Conservation (phyloP, 106 monocot genomes). For the Dioscorea alata region DNA sequence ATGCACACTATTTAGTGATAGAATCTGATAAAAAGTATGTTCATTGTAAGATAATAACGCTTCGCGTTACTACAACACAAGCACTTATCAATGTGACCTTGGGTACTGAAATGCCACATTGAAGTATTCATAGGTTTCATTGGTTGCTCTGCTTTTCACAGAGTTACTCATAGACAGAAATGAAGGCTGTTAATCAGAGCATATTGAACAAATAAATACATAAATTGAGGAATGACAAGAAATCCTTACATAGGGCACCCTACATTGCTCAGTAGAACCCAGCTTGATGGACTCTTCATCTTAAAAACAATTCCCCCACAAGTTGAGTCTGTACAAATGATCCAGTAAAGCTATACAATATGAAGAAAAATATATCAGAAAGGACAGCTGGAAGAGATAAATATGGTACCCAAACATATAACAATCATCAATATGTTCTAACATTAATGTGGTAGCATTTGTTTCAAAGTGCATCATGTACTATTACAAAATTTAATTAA, state of each 20-base stretch:
- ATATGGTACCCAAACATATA: not conserved
- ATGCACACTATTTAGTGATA: no score
- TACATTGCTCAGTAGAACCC: constrained; percentile 59
- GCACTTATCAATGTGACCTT: no score
- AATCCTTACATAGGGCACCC: constrained; percentile 2
- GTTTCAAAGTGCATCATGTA: no score
- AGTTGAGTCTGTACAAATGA: constrained; percentile 46
- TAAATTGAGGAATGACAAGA: not conserved
- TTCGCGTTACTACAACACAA: no score
- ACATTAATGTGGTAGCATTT: no score
- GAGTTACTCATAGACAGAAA: constrained; percentile 20
- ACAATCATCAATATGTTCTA: not conserved
- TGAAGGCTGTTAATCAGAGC: no score
- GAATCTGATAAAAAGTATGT: no score
- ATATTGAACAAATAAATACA: not conserved
- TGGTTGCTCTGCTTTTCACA: constrained; percentile 5
- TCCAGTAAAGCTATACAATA: not conserved
- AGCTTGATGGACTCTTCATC: constrained; percentile 32
- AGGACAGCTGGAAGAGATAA: not conserved
- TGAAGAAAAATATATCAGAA: not conserved
- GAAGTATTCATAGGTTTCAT: constrained; percentile 14
- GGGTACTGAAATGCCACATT: constrained; percentile 15
- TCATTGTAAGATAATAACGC: no score
- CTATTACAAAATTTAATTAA: not conserved
- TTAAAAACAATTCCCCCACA: constrained; percentile 73